These are phyloP conservation scores for Pichia sp. DNA, from an alignment of 1,139 yeast genomes.

Conservation along the genomic window DNA sequence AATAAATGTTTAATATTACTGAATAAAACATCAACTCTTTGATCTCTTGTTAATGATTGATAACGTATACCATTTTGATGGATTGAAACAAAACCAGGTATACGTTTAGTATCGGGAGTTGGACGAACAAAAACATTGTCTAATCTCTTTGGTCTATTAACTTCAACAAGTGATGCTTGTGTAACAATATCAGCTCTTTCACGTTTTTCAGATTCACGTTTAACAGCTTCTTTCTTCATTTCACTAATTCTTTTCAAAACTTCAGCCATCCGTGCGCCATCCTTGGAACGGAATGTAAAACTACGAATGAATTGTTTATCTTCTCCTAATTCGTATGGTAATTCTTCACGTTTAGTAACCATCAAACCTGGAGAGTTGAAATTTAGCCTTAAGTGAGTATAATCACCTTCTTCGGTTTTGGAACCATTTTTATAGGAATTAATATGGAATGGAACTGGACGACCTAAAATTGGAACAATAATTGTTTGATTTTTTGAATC, in stretches of 20 bases:
- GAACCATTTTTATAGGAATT: constrained; percentile 92
- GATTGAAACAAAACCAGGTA: constrained; percentile 84
- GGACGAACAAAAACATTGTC: constrained; percentile 92
- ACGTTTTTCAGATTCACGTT: constrained; percentile 85
- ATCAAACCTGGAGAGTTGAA: constrained; percentile 83
- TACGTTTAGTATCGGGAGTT: constrained; percentile 91
- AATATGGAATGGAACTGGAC: constrained; percentile 97
- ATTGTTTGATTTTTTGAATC: constrained; percentile 87
- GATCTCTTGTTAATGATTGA: constrained; percentile 81
- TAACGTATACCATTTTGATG: constrained; percentile 96
- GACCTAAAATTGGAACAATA: constrained; percentile 83
- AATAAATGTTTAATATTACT: constrained; percentile 88
- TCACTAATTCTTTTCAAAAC: constrained; percentile 88
- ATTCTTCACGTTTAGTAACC: constrained; percentile 57
- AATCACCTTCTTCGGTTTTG: constrained; percentile 94
- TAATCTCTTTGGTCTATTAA: constrained; percentile 74
- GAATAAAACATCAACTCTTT: constrained; percentile 80
- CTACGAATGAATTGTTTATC: constrained; percentile 84
- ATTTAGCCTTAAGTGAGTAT: constrained; percentile 81
- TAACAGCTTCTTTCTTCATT: constrained; percentile 84
- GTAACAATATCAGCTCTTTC: constrained; percentile 92
- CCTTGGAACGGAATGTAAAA: constrained; percentile 82
- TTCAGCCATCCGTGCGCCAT: constrained; percentile 86
- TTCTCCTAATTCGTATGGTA: constrained; percentile 86
- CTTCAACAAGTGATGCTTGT: constrained; percentile 82